phyloP scores from a whole-genome alignment of 164 flowering plant species.

The Stephania cephalantha region DNA sequence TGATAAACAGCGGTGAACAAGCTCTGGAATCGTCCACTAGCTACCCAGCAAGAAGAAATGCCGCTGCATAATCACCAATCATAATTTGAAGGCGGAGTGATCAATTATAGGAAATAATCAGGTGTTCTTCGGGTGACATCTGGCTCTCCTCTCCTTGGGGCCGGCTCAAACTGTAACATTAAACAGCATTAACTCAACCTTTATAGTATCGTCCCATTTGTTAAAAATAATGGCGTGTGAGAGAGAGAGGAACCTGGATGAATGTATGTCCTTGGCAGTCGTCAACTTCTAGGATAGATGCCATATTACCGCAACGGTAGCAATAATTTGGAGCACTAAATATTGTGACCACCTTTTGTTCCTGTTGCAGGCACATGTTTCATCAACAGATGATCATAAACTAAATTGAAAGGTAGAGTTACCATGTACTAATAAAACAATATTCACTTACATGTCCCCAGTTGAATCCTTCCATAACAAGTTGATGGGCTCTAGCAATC shows the following conservation, averaged over 20 bases:
- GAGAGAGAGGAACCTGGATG: slow-evolving; percentile 63
- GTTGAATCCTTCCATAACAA: slow-evolving; percentile 97
- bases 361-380: slow-evolving; percentile 39
- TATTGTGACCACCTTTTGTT: slow-evolving; percentile 96
- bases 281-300: slow-evolving; percentile 94
- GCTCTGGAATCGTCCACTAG: slow-evolving; percentile 9
- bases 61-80: slow-evolving; percentile 9
- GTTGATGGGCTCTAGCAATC: slow-evolving; percentile 97
- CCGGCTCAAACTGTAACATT: slow-evolving; percentile 83
- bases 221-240: not conserved
- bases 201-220: not conserved
- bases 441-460: slow-evolving; percentile 79
- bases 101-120: slow-evolving; percentile 71
- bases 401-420: not conserved
- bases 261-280: slow-evolving; percentile 93
- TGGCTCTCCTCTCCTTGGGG: slow-evolving; percentile 98
- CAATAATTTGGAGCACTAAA: slow-evolving; percentile 99
- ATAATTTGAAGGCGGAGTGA: not conserved
- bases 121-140: slow-evolving; percentile 98
- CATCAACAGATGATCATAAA: not conserved
- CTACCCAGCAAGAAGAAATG: slow-evolving; percentile 23
- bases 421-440: not conserved
- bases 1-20: slow-evolving; percentile 16
- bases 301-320: slow-evolving; percentile 98
- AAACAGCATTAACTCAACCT: not conserved